Base-by-base conservation (phyloP, 1,139 yeast genomes). In the Lodderomyces elongisporus region DNA sequence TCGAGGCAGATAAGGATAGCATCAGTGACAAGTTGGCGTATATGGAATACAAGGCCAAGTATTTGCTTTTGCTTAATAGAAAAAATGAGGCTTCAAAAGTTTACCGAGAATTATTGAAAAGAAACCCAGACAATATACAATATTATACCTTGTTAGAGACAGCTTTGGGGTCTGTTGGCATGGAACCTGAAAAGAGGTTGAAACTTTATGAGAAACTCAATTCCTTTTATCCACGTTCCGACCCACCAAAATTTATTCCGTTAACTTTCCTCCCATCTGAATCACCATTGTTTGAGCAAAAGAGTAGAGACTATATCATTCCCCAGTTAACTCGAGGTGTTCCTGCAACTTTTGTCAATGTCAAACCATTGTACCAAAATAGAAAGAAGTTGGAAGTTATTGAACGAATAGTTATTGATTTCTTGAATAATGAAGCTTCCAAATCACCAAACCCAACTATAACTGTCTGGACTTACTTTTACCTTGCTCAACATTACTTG, bases 331-430 rank as follows among this genome's bases (percentile, higher is more conserved):
- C 71, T 40, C 73, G 87, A 41, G 95, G 95, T 25, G 93, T 88
- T 21, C 98, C 98, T 4, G 85, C 96, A 1, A 74, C 94, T 5
- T 91, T 89, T 60, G 83, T 83, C 32, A 82, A 85, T 48, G 75
- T 91, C 35, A 88, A 89, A 58, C 85, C 93, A 1, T 66, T 89
- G 43, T 88, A 87, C 58, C 69, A 64, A 37, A 72, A 73, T 43
- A 41, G 53, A 2, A 53, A 52, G 10, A 82, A 83, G 50, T 60
- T 60, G 25, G 46, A 51, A 4, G 57, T 71, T 4, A 71, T 87
- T 42, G 77, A 73, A 40, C 52, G 68, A 20, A 60, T 81, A 33
- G 85, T 81, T 9, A 44, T 56, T 30, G 70, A 74, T 4, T 80
- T 74, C 45, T 61, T 64, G 45, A 45, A 49, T 5, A 44, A 44